phyloP scores from a whole-genome alignment of 2,329 filamentous ascomycete genomes.

The Pseudofabraea citricarpa region DNA sequence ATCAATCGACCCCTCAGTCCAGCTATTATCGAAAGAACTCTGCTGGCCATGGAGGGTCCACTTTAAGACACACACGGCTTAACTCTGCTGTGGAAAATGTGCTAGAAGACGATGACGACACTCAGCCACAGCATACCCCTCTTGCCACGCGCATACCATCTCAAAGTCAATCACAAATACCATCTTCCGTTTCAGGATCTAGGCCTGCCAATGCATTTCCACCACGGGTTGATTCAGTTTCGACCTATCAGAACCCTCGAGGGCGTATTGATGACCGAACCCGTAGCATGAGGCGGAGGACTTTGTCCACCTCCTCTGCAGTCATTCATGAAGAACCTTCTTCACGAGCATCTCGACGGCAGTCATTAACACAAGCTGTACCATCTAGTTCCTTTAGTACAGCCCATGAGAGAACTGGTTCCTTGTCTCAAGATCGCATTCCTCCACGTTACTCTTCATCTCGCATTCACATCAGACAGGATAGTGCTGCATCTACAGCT shows the following conservation, averaged over 20 bases:
- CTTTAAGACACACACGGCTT: background rate
- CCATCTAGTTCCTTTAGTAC: background rate
- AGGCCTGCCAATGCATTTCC: constrained; percentile 3
- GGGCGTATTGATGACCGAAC: constrained; percentile 7
- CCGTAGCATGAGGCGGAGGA: background rate
- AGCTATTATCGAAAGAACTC: constrained; percentile 14
- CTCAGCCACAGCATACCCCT: background rate
- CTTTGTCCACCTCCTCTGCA: background rate
- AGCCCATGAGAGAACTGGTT: background rate
- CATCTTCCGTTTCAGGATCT: background rate
- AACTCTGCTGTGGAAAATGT: constrained; percentile 5
- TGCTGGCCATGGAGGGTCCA: background rate
- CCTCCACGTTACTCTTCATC: background rate
- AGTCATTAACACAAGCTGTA: background rate
- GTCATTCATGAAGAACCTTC: background rate
- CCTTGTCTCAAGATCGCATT: background rate
- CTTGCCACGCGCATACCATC: background rate
- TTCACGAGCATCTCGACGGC: background rate
- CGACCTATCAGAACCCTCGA: constrained; percentile 6
- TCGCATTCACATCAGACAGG: background rate
- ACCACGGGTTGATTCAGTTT: constrained; percentile 8
- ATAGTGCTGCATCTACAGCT: background rate
- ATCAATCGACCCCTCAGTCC: constrained; percentile 9
- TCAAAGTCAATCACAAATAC: background rate
- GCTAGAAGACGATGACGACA: constrained; percentile 8